These are phyloP conservation scores for Neurospora pannonica DNA, from an alignment of 495 filamentous ascomycete genomes.

Conservation along the genomic window DNA sequence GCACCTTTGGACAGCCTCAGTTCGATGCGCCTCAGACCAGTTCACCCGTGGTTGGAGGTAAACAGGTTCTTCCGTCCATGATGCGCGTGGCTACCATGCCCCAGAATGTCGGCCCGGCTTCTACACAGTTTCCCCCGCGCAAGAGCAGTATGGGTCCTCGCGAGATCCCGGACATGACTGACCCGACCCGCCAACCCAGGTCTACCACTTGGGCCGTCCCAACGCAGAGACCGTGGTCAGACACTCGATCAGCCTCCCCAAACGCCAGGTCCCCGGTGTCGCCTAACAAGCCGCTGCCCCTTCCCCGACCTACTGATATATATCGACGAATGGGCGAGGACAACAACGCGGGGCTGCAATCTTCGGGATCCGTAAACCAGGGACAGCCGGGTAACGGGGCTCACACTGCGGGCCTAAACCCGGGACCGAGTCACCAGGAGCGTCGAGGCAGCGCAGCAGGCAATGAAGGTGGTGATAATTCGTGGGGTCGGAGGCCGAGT, in stretches of 20 bases:
- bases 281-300: conserved; percentile 42
- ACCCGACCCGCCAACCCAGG: conserved; percentile 8
- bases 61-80: not conserved
- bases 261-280: conserved; percentile 13
- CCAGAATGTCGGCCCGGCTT: conserved; percentile 15
- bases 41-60: not conserved
- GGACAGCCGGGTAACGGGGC: not conserved
- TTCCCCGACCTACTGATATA: conserved; percentile 70
- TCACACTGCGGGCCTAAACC: not conserved
- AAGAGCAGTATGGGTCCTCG: conserved; percentile 51
- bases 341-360: conserved; percentile 43
- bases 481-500: conserved; percentile 23
- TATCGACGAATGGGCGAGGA: conserved; percentile 67
- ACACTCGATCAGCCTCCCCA: conserved; percentile 28
- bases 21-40: not conserved
- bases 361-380: conserved; percentile 36
- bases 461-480: conserved; percentile 6
- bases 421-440: not conserved
- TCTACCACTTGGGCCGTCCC: conserved; percentile 15
- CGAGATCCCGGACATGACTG: conserved; percentile 19
- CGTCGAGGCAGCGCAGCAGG: not conserved
- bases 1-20: not conserved
- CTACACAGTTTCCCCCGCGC: conserved; percentile 42
- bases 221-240: conserved; percentile 20
- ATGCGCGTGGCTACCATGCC: conserved; percentile 11